Evolutionary conservation across 2,329 filamentous ascomycete species (phyloP).

Genomic region (Zymoseptoria brevis): DNA sequence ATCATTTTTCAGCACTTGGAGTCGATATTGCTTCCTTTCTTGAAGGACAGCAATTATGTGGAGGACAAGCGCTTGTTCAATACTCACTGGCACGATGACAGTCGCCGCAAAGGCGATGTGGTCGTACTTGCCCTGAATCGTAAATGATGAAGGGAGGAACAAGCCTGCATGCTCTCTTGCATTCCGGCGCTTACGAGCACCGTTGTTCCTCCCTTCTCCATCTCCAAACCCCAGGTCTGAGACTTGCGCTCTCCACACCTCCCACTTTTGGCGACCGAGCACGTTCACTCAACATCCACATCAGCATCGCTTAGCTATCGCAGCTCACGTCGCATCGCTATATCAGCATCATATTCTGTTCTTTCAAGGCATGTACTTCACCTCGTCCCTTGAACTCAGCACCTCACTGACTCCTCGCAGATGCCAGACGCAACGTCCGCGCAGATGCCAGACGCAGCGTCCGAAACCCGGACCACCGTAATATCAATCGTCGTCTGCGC

Average conservation of each 20-base stretch:
- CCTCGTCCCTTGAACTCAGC: background rate
- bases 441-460: background rate
- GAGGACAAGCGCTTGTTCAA: conserved; percentile 56
- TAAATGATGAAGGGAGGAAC: background rate
- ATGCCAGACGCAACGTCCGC: background rate
- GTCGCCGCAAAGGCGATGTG: conserved; percentile 53
- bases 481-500: background rate
- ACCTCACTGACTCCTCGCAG: background rate
- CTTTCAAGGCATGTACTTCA: background rate
- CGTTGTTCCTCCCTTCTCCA: background rate
- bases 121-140: conserved; percentile 40
- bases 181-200: background rate
- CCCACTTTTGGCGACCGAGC: background rate
- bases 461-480: background rate
- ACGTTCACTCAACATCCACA: background rate
- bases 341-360: background rate
- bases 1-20: conserved; percentile 54
- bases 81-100: conserved; percentile 55
- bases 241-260: background rate
- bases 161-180: background rate
- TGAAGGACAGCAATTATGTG: conserved; percentile 42
- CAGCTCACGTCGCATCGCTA: background rate
- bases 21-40: conserved; percentile 36
- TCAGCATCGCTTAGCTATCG: background rate
- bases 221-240: background rate